Evolutionary conservation across 768 basidiomycete species (phyloP).

Genomic region (Auricularia cornea): DNA sequence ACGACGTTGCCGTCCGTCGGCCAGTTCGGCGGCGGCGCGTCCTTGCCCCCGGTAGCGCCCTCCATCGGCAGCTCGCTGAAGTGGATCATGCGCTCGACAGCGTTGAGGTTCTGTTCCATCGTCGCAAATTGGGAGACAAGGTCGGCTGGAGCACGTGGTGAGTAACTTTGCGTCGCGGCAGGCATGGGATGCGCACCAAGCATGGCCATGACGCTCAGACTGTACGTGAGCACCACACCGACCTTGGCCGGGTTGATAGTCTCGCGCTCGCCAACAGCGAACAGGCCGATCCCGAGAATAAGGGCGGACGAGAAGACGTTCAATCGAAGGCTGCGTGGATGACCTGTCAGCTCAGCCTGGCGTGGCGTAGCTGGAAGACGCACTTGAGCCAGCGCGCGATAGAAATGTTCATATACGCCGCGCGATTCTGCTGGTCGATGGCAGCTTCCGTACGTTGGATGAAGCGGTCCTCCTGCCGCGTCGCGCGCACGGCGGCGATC

Average conservation of each 20-base stretch:
- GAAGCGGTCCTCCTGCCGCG: slow-evolving; percentile 43
- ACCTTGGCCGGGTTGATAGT: slow-evolving; percentile 51
- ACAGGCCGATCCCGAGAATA: slow-evolving; percentile 60
- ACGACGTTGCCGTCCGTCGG: slow-evolving; percentile 44
- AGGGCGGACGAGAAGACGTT: slow-evolving; percentile 62
- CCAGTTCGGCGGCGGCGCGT: slow-evolving; percentile 43
- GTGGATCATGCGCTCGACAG: slow-evolving; percentile 60
- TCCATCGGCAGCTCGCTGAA: slow-evolving; percentile 58
- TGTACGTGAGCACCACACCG: slow-evolving; percentile 53
- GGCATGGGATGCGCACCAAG: neutral
- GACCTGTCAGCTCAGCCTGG: slow-evolving; percentile 9
- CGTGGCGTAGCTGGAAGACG: slow-evolving; percentile 1
- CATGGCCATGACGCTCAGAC: slow-evolving; percentile 18
- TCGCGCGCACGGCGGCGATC: slow-evolving; percentile 54
- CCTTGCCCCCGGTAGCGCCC: slow-evolving; percentile 30
- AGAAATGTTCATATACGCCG: slow-evolving; percentile 55
- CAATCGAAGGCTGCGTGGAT: slow-evolving; percentile 52
- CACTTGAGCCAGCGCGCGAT: slow-evolving; percentile 39
- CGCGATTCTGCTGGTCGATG: slow-evolving; percentile 51
- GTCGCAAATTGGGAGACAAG: slow-evolving; percentile 49
- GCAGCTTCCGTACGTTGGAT: slow-evolving; percentile 43
- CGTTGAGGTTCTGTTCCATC: slow-evolving; percentile 66
- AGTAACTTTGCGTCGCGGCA: neutral
- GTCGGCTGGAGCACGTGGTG: slow-evolving; percentile 35
- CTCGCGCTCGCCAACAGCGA: slow-evolving; percentile 53